Evolutionary conservation across 169 alveolate genomes (phyloP).

Genomic region (Plasmodium gaboni): DNA sequence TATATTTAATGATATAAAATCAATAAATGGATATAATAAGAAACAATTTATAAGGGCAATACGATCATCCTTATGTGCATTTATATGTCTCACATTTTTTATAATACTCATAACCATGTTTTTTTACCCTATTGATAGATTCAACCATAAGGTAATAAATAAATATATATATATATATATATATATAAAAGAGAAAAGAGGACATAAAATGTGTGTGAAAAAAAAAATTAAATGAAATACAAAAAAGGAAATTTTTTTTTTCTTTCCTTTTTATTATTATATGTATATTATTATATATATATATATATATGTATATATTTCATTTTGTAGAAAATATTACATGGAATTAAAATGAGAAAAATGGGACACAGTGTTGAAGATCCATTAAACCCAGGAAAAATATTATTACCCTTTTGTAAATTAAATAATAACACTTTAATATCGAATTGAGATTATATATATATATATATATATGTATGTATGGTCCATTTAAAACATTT

Average conservation of each 20-base stretch:
- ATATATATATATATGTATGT: too few species aligned
- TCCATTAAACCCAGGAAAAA: conserved; percentile 9
- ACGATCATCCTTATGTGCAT: neutral
- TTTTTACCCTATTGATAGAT: neutral
- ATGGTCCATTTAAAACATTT: too few species aligned
- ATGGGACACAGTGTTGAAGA: conserved; percentile 6
- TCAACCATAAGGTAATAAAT: neutral
- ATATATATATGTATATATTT: neutral
- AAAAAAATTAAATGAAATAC: neutral
- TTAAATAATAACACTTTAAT: neutral
- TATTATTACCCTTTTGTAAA: conserved; percentile 4
- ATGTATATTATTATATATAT: neutral
- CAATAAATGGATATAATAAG: neutral
- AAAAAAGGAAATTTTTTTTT: neutral
- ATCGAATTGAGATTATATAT: neutral
- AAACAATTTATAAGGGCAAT: neutral
- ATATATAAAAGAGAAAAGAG: neutral
- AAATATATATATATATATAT: neutral
- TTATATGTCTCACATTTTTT: conserved; percentile 3
- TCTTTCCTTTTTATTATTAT: too few species aligned
- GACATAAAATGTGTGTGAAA: neutral
- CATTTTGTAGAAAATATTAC: neutral
- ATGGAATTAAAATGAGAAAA: neutral
- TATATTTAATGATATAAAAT: neutral
- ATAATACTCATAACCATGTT: neutral